Evolutionary conservation across 805 yeast genomes (phyloP).

Genomic region (Ogataea zsoltii): DNA sequence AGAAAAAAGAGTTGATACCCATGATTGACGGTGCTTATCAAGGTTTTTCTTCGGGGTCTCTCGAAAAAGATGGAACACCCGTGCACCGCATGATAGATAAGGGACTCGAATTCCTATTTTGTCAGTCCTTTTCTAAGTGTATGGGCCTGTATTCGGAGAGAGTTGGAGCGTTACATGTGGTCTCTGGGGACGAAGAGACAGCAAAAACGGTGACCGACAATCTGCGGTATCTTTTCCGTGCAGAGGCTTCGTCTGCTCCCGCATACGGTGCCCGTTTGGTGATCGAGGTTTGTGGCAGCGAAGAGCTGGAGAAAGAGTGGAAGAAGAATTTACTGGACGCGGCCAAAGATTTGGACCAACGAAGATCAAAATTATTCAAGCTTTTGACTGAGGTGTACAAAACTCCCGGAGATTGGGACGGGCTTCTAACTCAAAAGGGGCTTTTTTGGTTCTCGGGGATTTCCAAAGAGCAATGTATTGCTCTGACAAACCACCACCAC

Average conservation of each 20-base stretch:
- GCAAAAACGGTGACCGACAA: slow-evolving; percentile 18
- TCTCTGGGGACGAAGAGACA: slow-evolving; percentile 20
- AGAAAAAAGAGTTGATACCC: slow-evolving; percentile 60
- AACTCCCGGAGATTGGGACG: slow-evolving; percentile 47
- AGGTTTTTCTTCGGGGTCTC: slow-evolving; percentile 82
- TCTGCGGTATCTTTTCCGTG: slow-evolving; percentile 38
- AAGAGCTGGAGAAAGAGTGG: slow-evolving; percentile 36
- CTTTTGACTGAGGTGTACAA: slow-evolving; percentile 33
- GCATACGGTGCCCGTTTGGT: slow-evolving; percentile 48
- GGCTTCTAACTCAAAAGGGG: slow-evolving; percentile 39
- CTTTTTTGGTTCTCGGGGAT: slow-evolving; percentile 48
- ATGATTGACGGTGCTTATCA: slow-evolving; percentile 88
- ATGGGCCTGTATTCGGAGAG: slow-evolving; percentile 90
- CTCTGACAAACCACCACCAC: slow-evolving; percentile 38
- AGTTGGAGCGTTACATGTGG: slow-evolving; percentile 71
- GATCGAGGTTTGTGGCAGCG: slow-evolving; percentile 31
- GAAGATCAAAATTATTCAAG: slow-evolving; percentile 34
- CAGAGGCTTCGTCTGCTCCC: slow-evolving; percentile 48
- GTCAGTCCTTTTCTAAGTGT: slow-evolving; percentile 88
- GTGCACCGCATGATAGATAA: slow-evolving; percentile 44
- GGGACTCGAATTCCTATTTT: slow-evolving; percentile 52
- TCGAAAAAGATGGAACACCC: slow-evolving; percentile 58
- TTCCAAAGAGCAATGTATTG: slow-evolving; percentile 34
- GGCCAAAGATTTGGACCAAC: slow-evolving; percentile 33
- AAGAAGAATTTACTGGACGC: slow-evolving; percentile 36